These are phyloP conservation scores for Neurospora sp. DNA, from an alignment of 495 filamentous ascomycete species.

Conservation along the genomic window DNA sequence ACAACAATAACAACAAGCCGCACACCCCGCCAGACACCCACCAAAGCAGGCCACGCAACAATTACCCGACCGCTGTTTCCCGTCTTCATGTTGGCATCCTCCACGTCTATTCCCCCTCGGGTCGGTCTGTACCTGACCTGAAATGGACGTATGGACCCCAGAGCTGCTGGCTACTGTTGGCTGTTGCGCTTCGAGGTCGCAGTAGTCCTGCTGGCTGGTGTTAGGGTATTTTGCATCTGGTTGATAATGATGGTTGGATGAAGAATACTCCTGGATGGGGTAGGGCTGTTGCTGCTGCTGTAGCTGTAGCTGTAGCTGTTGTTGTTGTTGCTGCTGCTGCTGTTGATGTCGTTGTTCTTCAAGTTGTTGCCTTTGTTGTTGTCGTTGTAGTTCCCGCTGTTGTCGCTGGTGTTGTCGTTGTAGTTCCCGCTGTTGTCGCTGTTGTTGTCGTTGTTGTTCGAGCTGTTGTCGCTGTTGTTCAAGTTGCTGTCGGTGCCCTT, in stretches of 20 bases:
- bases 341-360: not conserved
- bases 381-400: not conserved
- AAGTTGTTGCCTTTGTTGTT: not conserved
- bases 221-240: not conserved
- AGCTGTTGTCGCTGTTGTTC: not conserved
- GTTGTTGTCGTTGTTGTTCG: not conserved
- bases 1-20: not conserved
- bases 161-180: not conserved
- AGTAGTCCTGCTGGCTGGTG: not conserved
- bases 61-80: not conserved
- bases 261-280: not conserved
- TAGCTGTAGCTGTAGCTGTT: not conserved
- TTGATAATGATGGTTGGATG: not conserved
- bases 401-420: not conserved
- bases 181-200: not conserved
- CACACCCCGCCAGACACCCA: not conserved
- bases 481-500: not conserved
- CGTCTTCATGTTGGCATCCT: not conserved
- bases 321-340: not conserved
- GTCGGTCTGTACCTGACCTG: not conserved
- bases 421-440: not conserved
- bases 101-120: not conserved
- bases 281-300: not conserved
- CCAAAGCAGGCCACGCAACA: not conserved
- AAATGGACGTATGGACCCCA: not conserved